These are phyloP conservation scores for Yarrowia phangngaensis DNA, from an alignment of 805 yeast species.

Conservation along the genomic window DNA sequence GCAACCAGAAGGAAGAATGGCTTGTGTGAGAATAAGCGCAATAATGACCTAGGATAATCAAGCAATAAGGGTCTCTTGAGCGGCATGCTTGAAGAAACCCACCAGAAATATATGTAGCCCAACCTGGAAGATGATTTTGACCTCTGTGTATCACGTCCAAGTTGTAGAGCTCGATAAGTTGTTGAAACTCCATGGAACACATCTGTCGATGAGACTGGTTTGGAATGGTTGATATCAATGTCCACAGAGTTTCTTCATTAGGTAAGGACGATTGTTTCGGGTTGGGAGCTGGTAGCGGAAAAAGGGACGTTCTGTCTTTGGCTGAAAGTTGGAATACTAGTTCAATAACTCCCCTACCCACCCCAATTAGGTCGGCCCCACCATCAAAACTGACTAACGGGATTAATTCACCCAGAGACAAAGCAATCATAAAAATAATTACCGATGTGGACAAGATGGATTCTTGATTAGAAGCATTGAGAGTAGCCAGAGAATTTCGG, in stretches of 20 bases:
- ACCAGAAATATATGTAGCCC: slow-evolving; percentile 22
- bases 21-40: slow-evolving; percentile 19
- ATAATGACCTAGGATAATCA: slow-evolving; percentile 21
- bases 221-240: slow-evolving; percentile 14
- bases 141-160: slow-evolving; percentile 21
- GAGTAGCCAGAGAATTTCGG: slow-evolving; percentile 10
- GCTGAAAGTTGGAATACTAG: slow-evolving; percentile 23
- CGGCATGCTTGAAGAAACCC: slow-evolving; percentile 14
- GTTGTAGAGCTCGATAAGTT: slow-evolving; percentile 19
- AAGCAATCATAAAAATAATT: slow-evolving; percentile 23
- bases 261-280: slow-evolving; percentile 7
- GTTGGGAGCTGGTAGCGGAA: slow-evolving; percentile 16
- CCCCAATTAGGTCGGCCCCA: slow-evolving; percentile 22
- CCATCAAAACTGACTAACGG: slow-evolving; percentile 22
- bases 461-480: slow-evolving; percentile 22
- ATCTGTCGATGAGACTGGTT: slow-evolving; percentile 10
- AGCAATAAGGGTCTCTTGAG: slow-evolving; percentile 20
- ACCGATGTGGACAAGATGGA: slow-evolving; percentile 19
- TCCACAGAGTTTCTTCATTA: slow-evolving; percentile 13
- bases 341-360: slow-evolving; percentile 24
- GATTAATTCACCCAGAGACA: slow-evolving; percentile 20
- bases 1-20: slow-evolving; percentile 17
- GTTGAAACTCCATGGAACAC: slow-evolving; percentile 18
- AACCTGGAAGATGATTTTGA: slow-evolving; percentile 23
- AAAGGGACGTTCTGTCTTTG: slow-evolving; percentile 20